Conservation (phyloP, 2,329 filamentous ascomycete species). For the Penicillium sp. region DNA sequence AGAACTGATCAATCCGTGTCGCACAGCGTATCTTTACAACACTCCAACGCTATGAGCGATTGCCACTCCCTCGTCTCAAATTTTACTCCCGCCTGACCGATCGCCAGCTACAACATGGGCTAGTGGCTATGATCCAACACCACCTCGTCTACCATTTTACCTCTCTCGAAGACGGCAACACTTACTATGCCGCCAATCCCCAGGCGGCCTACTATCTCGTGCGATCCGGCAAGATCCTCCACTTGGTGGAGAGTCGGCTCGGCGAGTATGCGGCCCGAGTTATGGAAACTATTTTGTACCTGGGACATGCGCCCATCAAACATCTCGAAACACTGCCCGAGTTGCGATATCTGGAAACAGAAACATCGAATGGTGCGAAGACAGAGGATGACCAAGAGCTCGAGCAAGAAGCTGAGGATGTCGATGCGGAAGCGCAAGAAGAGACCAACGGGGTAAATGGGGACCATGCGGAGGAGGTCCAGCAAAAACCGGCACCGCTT, state of each 20-base stretch:
- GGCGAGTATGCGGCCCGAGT: conserved; percentile 74
- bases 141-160: conserved; percentile 78
- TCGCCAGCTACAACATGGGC: conserved; percentile 76
- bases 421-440: conserved; percentile 40
- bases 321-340: conserved; percentile 48
- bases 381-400: conserved; percentile 25
- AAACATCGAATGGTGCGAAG: conserved; percentile 29
- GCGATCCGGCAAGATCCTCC: conserved; percentile 77
- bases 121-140: conserved; percentile 85
- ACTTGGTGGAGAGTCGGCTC: conserved; percentile 72
- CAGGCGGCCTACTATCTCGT: conserved; percentile 78
- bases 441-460: conserved; percentile 41
- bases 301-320: conserved; percentile 69
- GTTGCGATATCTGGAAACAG: conserved; percentile 26
- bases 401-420: neutral
- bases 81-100: conserved; percentile 71
- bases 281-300: conserved; percentile 71
- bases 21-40: conserved; percentile 78
- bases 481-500: conserved; percentile 30
- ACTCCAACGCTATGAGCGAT: conserved; percentile 76
- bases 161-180: conserved; percentile 61
- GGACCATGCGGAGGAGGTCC: conserved; percentile 18
- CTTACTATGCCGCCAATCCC: conserved; percentile 83
- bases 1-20: conserved; percentile 12
- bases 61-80: conserved; percentile 68